Conservation (phyloP, 805 yeast genomes). For the Zygosaccharomyces lentus region DNA sequence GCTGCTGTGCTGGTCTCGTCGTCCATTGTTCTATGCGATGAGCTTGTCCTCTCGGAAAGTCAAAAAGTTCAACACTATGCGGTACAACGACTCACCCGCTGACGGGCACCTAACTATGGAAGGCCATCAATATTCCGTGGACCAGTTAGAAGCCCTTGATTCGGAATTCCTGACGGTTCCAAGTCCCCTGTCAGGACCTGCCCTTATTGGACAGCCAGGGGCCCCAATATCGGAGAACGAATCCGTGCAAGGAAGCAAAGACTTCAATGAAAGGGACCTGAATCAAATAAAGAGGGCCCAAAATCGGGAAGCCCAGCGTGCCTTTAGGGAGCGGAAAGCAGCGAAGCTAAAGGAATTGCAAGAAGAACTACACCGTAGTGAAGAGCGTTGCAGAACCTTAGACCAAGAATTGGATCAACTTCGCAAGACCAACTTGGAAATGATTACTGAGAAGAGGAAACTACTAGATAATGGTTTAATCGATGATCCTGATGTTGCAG, state of each 20-base stretch:
- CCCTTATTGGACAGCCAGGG: background rate
- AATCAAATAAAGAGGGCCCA: constrained; percentile 65
- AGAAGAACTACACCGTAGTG: constrained; percentile 52
- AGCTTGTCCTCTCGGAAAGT: background rate
- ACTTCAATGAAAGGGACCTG: constrained; percentile 36
- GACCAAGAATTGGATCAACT: constrained; percentile 47
- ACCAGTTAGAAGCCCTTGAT: background rate
- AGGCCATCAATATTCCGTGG: background rate
- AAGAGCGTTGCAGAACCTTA: constrained; percentile 47
- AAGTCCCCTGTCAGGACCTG: background rate
- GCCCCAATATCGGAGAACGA: background rate
- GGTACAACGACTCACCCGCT: background rate
- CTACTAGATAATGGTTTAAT: constrained; percentile 29
- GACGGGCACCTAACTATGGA: background rate
- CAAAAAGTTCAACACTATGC: background rate
- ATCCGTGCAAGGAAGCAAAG: background rate
- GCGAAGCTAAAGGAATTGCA: constrained; percentile 65
- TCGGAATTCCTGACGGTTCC: background rate
- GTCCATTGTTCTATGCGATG: background rate
- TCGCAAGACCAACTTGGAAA: constrained; percentile 50
- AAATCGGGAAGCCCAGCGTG: constrained; percentile 83
- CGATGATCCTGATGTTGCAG: background rate
- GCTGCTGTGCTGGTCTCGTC: background rate
- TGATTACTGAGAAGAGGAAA: constrained; percentile 59
- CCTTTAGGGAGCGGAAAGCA: constrained; percentile 79